Conservation (phyloP, 179 eudicot genomes). For the Spinacia oleracea region DNA sequence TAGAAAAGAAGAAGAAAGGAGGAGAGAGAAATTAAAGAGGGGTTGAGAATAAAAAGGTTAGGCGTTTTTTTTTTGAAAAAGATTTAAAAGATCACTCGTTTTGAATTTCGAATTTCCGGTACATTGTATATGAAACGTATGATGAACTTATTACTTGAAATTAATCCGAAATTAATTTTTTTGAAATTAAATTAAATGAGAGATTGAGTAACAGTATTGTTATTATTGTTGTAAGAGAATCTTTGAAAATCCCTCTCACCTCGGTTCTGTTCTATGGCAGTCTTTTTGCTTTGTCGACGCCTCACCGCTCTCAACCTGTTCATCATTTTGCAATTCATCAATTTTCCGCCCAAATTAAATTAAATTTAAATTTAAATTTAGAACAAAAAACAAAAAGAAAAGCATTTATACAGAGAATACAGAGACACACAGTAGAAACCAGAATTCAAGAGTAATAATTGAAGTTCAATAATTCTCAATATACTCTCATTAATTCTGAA, state of each 20-base stretch:
- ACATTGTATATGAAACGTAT: constrained; percentile 24
- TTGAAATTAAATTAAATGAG: neutral
- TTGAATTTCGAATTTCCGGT: constrained; percentile 38
- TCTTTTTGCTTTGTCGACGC: constrained; percentile 31
- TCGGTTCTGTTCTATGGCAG: constrained; percentile 27
- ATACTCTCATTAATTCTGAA: constrained; percentile 16
- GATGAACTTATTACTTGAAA: constrained; percentile 2
- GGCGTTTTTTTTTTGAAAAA: neutral
- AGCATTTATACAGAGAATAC: constrained; percentile 18
- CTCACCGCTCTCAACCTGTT: constrained; percentile 32
- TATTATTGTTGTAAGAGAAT: constrained; percentile 8
- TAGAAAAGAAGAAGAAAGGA: neutral
- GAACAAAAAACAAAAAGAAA: constrained; percentile 8
- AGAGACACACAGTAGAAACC: constrained; percentile 5
- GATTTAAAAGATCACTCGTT: constrained; percentile 15
- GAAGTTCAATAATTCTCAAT: constrained; percentile 16
- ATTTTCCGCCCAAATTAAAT: too few relatives aligned
- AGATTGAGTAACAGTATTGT: neutral
- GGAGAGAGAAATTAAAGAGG: neutral
- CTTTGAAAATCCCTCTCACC: constrained; percentile 28
- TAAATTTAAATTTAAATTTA: neutral
- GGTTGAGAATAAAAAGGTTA: neutral
- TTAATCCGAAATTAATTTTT: constrained; percentile 3
- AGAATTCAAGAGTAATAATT: constrained; percentile 19
- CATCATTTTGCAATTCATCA: neutral